Conservation (phyloP, 2,329 filamentous ascomycete species). For the Purpureocillium lavendulum region DNA sequence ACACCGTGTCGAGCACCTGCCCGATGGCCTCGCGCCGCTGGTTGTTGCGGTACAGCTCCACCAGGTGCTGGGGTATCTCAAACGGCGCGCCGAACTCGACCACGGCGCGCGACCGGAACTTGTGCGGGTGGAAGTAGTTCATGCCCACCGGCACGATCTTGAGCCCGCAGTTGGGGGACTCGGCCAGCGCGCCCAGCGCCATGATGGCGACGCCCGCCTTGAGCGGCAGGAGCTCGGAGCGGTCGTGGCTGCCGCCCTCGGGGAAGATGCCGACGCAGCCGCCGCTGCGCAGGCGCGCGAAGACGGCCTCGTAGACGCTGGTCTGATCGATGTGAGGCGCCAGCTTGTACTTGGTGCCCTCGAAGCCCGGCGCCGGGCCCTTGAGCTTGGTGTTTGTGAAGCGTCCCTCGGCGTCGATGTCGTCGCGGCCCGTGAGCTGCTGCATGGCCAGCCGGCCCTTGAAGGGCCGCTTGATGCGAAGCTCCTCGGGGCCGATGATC, state of each 20-base stretch:
- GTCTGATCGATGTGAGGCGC: constrained; percentile 93
- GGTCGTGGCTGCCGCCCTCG: constrained; percentile 92
- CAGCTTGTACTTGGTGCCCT: constrained; percentile 76
- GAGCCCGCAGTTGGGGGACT: constrained; percentile 77
- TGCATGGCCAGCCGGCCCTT: constrained; percentile 65
- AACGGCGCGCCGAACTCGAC: constrained; percentile 91
- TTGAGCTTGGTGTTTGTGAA: constrained; percentile 47
- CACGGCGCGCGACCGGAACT: constrained; percentile 92
- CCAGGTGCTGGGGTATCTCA: constrained; percentile 72
- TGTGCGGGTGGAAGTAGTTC: constrained; percentile 99
- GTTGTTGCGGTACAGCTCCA: constrained; percentile 76
- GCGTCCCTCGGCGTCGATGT: constrained; percentile 59
- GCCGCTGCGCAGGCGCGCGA: constrained; percentile 69
- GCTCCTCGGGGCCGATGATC: constrained; percentile 70
- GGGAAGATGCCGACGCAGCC: constrained; percentile 96
- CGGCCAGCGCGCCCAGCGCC: constrained; percentile 82
- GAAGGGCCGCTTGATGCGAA: constrained; percentile 82
- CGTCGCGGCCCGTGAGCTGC: constrained; percentile 75
- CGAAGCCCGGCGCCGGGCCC: constrained; percentile 52
- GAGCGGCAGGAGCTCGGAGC: constrained; percentile 80
- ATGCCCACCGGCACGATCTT: constrained; percentile 96
- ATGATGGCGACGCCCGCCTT: constrained; percentile 98
- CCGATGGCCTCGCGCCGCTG: constrained; percentile 82
- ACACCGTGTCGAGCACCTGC: constrained; percentile 75
- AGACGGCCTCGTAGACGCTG: constrained; percentile 88